phyloP scores from a whole-genome alignment of 2,329 filamentous ascomycete species.

The Sporothrix pallida region DNA sequence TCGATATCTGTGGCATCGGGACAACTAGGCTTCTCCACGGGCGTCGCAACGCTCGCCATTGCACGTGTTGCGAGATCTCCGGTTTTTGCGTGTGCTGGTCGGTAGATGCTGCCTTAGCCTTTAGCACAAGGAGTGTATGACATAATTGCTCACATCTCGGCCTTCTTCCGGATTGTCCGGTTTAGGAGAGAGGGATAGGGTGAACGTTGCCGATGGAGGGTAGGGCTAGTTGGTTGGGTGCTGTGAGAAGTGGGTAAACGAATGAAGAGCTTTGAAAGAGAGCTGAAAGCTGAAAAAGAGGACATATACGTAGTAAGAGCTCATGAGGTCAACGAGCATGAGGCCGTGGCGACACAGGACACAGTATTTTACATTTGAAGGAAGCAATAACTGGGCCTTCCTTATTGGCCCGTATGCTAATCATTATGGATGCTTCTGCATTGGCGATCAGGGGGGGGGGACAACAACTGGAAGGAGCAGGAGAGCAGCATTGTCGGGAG shows the following conservation, averaged over 20 bases:
- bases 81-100: neutral
- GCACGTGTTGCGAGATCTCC: conserved; percentile 3
- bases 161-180: conserved; percentile 4
- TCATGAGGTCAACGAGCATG: neutral
- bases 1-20: too few relatives aligned
- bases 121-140: neutral
- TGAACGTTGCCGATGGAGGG: conserved; percentile 22
- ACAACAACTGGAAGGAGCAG: neutral
- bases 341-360: neutral
- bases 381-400: neutral
- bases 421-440: neutral
- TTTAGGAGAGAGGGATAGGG: neutral
- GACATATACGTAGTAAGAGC: neutral
- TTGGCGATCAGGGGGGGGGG: neutral
- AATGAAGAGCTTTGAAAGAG: neutral
- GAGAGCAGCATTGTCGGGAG: neutral
- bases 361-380: neutral
- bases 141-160: conserved; percentile 2
- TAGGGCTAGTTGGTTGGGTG: neutral
- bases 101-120: neutral
- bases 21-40: neutral
- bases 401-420: neutral
- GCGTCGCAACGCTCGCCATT: neutral
- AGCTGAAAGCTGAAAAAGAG: conserved; percentile 13
- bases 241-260: conserved; percentile 8